Percentiles rank a stretch among this genome's conserved stretches.
phyloP scores from a whole-genome alignment of 176 grass and related monocot species.

The Oryza punctata region DNA sequence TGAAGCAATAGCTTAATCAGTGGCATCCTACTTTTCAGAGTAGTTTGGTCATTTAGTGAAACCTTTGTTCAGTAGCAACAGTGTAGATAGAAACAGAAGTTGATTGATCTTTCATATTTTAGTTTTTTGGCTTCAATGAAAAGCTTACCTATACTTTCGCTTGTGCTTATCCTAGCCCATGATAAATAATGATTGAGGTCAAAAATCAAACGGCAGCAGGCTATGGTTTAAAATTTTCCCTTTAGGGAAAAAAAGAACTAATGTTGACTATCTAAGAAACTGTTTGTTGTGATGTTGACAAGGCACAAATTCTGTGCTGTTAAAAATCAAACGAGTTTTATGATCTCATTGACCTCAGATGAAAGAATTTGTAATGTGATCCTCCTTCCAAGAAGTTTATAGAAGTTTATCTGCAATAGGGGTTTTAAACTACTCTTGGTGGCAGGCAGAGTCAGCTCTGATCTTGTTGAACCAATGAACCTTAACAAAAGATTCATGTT shows the following conservation, averaged over 20 bases:
- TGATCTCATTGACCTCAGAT: conserved; percentile 29
- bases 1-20: conserved; percentile 37
- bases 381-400: conserved; percentile 4
- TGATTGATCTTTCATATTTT: conserved; percentile 15
- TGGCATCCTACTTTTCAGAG: conserved; percentile 6
- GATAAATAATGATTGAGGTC: conserved; percentile 23
- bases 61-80: conserved; percentile 18
- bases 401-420: conserved; percentile 1
- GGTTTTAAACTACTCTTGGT: conserved; percentile 5
- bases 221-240: neutral
- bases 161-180: conserved; percentile 11
- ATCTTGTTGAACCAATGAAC: conserved; percentile 13
- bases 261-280: conserved; percentile 17
- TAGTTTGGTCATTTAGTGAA: neutral
- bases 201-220: conserved; percentile 18
- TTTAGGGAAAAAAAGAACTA: neutral
- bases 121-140: conserved; percentile 10
- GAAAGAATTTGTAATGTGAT: neutral
- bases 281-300: conserved; percentile 22
- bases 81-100: conserved; percentile 22
- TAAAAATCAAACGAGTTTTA: neutral
- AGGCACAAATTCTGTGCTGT: neutral
- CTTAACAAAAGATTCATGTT: conserved; percentile 44
- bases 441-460: conserved; percentile 24
- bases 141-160: neutral